These are phyloP conservation scores for Nevesoporus exiguus DNA, from an alignment of 768 basidiomycete species.

Conservation along the genomic window DNA sequence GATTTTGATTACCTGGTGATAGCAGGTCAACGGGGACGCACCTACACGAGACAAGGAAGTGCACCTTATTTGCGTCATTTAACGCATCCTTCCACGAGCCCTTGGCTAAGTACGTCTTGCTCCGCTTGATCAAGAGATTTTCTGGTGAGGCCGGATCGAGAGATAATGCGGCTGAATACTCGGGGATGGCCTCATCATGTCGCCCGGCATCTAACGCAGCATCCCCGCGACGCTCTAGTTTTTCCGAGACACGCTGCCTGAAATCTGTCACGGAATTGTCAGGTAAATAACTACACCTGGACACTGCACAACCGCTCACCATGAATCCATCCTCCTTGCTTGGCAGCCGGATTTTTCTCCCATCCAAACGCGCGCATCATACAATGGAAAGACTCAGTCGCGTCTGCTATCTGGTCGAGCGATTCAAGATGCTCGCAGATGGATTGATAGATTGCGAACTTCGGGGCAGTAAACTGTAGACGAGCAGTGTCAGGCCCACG, in stretches of 20 bases:
- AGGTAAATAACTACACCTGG: not conserved
- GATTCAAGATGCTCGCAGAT: slow-evolving; percentile 4
- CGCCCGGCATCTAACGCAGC: not conserved
- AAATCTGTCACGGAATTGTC: not conserved
- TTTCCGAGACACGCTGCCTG: not conserved
- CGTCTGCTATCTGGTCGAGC: not conserved
- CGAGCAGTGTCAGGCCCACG: not conserved
- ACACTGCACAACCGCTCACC: not conserved
- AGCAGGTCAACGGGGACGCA: not conserved
- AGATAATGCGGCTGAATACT: slow-evolving; percentile 5
- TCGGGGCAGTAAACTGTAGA: not conserved
- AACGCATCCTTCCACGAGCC: slow-evolving; percentile 3
- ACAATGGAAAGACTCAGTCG: not conserved
- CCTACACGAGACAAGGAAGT: not conserved
- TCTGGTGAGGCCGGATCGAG: not conserved
- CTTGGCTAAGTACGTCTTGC: not conserved
- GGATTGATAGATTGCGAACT: not conserved
- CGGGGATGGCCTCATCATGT: slow-evolving; percentile 1
- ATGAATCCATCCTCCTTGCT: not conserved
- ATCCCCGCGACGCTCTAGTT: not conserved
- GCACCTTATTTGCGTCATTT: slow-evolving; percentile 9
- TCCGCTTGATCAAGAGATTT: slow-evolving; percentile 5
- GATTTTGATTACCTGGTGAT: slow-evolving; percentile 6
- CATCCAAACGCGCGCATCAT: not conserved
- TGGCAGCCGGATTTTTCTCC: not conserved